Conservation (phyloP, 2,329 filamentous ascomycete genomes). For the Exutisphaerella laricina region DNA sequence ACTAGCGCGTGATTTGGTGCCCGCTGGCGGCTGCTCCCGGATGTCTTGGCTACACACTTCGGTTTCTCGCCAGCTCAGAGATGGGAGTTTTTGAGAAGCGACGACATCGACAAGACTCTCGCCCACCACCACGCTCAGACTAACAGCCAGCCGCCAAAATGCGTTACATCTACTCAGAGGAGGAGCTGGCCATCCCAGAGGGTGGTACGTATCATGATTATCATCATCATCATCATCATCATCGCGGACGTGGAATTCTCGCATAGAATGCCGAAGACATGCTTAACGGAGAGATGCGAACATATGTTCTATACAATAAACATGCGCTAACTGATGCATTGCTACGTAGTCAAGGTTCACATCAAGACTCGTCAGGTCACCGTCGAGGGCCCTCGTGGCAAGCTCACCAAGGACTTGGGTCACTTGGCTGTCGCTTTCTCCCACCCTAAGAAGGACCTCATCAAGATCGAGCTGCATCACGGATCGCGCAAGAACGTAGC, state of each 20-base stretch:
- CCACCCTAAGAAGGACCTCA: conserved; percentile 73
- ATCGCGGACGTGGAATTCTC: too few relatives aligned
- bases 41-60: too few relatives aligned
- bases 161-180: conserved; percentile 99
- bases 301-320: too few relatives aligned
- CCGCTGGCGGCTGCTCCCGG: too few relatives aligned
- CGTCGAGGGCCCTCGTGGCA: conserved; percentile 96
- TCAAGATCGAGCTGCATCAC: conserved; percentile 99
- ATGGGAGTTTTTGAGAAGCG: background rate
- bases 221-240: too few relatives aligned
- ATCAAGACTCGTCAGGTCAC: conserved; percentile 97
- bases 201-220: conserved; percentile 76
- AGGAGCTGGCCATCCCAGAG: conserved; percentile 91
- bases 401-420: conserved; percentile 93
- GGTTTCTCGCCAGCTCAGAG: too few relatives aligned
- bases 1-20: too few relatives aligned
- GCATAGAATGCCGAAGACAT: too few relatives aligned
- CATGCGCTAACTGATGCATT: conserved; percentile 19
- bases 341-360: conserved; percentile 76
- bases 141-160: conserved; percentile 59
- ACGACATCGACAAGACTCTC: conserved; percentile 12
- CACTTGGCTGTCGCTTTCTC: conserved; percentile 97
- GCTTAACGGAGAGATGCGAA: too few relatives aligned
- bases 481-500: conserved; percentile 96
- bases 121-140: conserved; percentile 13